phyloP scores from a whole-genome alignment of 257 asterid species.

The Prunella vulgaris region DNA sequence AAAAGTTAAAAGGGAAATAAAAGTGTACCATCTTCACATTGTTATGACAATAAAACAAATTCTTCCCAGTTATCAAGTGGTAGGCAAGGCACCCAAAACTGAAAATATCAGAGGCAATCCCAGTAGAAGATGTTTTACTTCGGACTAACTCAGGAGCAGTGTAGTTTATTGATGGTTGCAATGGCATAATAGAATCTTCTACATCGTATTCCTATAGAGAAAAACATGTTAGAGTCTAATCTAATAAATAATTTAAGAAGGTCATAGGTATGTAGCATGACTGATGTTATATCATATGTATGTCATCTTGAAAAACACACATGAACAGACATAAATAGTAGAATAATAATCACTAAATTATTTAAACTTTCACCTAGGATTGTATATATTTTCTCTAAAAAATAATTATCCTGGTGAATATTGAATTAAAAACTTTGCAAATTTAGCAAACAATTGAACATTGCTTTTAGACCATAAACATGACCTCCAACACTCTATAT shows the following conservation, averaged over 20 bases:
- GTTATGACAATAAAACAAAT: constrained; percentile 93
- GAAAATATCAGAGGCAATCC: constrained; percentile 80
- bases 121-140: constrained; percentile 61
- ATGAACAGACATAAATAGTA: too few species aligned
- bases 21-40: constrained; percentile 91
- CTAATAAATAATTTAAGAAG: constrained; percentile 7
- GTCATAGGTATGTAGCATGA: too few species aligned
- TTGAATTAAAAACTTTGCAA: too few species aligned
- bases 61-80: constrained; percentile 94
- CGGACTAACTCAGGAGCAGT: constrained; percentile 97
- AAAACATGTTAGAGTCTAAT: constrained; percentile 22
- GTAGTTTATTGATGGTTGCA: constrained; percentile 95
- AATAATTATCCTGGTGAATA: too few species aligned
- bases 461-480: too few species aligned
- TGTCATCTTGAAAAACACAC: too few species aligned
- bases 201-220: constrained; percentile 80
- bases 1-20: constrained; percentile 12
- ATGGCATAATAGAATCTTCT: constrained; percentile 88
- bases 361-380: too few species aligned
- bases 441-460: too few species aligned
- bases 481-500: too few species aligned
- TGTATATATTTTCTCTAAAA: too few species aligned
- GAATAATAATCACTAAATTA: too few species aligned
- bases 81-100: constrained; percentile 95
- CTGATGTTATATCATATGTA: too few species aligned